Evolutionary conservation across 164 flowering plant genomes (phyloP).

Genomic region (Nymphaea colorata): DNA sequence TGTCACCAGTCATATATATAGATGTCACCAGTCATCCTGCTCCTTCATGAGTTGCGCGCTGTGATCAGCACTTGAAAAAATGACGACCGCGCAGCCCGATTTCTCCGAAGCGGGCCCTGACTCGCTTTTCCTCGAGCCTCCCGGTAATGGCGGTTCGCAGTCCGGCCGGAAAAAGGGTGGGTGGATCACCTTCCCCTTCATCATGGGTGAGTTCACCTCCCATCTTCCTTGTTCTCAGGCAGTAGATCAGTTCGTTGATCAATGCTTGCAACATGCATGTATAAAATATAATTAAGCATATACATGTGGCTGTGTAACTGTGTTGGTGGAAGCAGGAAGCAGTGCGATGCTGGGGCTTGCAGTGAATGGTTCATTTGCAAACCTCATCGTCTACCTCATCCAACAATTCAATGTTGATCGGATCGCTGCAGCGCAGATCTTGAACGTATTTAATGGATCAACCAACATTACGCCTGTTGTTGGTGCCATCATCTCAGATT

Average conservation of each 20-base stretch:
- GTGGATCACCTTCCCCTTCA: conserved; percentile 16
- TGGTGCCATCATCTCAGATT: conserved; percentile 35
- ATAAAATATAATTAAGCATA: too few relatives aligned
- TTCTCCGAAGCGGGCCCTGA: too few relatives aligned
- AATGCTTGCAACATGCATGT: too few relatives aligned
- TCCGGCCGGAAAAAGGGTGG: conserved; percentile 13
- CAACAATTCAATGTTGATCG: conserved; percentile 22
- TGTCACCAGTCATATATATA: too few relatives aligned
- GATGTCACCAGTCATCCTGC: too few relatives aligned
- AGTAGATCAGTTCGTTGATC: too few relatives aligned
- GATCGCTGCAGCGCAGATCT: conserved; percentile 30
- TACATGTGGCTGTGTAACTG: neutral
- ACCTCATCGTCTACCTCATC: conserved; percentile 33
- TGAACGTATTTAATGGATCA: conserved; percentile 23
- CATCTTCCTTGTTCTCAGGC: too few relatives aligned
- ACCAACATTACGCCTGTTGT: conserved; percentile 18
- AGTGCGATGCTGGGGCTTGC: conserved; percentile 15
- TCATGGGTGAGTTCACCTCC: neutral
- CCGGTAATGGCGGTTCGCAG: neutral
- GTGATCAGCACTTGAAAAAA: too few relatives aligned
- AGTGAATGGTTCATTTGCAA: conserved; percentile 16
- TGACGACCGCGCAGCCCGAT: too few relatives aligned
- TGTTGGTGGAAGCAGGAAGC: conserved; percentile 1
- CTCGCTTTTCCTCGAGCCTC: too few relatives aligned
- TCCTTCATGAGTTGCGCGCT: too few relatives aligned